Evolutionary conservation across 2,329 filamentous ascomycete genomes (phyloP), one percentile per base, ranked within the genome.

Genomic region (Oidium heveae): DNA sequence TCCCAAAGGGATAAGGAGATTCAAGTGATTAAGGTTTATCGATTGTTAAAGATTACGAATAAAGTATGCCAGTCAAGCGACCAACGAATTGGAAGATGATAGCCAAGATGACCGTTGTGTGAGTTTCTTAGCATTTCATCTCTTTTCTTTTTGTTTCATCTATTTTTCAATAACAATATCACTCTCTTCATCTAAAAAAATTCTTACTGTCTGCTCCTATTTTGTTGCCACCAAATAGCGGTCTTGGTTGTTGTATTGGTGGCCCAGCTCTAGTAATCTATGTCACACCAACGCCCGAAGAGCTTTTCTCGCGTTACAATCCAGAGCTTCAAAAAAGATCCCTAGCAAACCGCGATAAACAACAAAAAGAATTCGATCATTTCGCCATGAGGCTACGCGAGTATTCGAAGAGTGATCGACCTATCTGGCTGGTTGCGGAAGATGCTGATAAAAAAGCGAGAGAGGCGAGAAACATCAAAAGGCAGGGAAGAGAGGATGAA

Each of bases 311-410:
- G 71, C 79, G 75, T 68, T 96, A 96, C 71, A 96, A 89, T 67
- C 89, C 89, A 0, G 91, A 96, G 36, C 75, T 98, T n/a, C 84
- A 91, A 65, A 84, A 85, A 67, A 78, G 84, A 64, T 87, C 84
- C 58, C 71, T 94, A n/a, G 87, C 88, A 67, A 77, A 80, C 56
- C 77, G 86, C 18, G 74, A 82, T 56, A 78, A 83, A 66, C 76
- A 77, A 57, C 79, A 91, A 64, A 75, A 88, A 67, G 87, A 95
- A 56, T 94, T 94, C 62, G 84, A 95, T 64, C 76, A 87, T 55
- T 96, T 94, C 64, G 84, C 95, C 32, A 75, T 65, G 52, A 79
- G 81, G 62, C 68, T 98, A 65, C 95, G 94, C 73, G 78, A 89
- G 62, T 86, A 88, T 66, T 84, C 86, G 28, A 93, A 88, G 70